Evolutionary conservation across 106 monocot genomes (phyloP).

Genomic region (Dendrobium huoshanense): DNA sequence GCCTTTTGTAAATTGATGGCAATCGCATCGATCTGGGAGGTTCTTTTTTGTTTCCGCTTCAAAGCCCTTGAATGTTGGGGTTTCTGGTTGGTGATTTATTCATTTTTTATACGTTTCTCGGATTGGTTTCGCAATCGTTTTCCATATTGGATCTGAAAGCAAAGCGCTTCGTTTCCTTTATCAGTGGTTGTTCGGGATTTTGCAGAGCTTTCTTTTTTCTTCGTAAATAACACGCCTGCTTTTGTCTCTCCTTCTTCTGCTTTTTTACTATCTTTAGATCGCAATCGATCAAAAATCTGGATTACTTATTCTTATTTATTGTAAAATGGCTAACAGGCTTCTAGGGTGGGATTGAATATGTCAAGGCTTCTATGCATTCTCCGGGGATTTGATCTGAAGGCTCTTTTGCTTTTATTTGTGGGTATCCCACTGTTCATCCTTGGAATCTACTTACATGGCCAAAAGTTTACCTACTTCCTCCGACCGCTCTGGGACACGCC

Average conservation of each 20-base stretch:
- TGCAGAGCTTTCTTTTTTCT: not conserved
- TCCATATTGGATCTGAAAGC: not conserved
- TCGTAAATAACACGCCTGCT: not conserved
- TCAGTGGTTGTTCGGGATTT: not conserved
- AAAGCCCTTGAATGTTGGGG: constrained; percentile 3
- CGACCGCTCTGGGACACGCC: constrained; percentile 78
- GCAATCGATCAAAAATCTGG: not conserved
- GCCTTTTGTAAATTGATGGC: not conserved
- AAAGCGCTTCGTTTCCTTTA: not conserved
- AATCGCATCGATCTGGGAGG: not conserved
- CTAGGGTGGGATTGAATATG: constrained; percentile 41
- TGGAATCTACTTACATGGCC: constrained; percentile 61
- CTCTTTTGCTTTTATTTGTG: constrained; percentile 44
- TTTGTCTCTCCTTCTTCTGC: not conserved
- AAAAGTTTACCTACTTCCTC: constrained; percentile 81
- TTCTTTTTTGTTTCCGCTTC: not conserved
- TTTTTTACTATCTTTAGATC: not conserved
- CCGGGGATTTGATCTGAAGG: constrained; percentile 59
- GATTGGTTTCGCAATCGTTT: not conserved
- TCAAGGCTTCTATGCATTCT: constrained; percentile 55
- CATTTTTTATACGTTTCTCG: not conserved
- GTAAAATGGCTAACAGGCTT: constrained; percentile 26
- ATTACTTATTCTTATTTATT: not conserved
- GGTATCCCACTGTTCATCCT: constrained; percentile 48
- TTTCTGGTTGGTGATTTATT: not conserved